Evolutionary conservation across 164 flowering plant species (phyloP).

Genomic region (Protea cynaroides): DNA sequence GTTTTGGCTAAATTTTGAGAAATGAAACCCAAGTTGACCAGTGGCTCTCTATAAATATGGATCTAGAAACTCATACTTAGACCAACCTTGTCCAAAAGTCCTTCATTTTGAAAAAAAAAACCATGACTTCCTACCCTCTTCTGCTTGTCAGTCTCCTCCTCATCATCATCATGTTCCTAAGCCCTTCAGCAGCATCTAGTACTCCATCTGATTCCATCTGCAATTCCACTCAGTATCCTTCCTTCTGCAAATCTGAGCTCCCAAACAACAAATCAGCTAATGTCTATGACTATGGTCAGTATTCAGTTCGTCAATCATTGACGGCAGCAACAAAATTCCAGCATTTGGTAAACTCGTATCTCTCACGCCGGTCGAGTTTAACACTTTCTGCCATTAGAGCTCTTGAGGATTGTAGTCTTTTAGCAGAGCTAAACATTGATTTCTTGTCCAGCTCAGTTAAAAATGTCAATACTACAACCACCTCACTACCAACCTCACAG

Average conservation of each 20-base stretch:
- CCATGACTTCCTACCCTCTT: too few species aligned
- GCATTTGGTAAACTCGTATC: slow-evolving; percentile 15
- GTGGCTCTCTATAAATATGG: too few species aligned
- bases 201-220: slow-evolving; percentile 18
- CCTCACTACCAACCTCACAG: neutral
- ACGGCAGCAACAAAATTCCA: slow-evolving; percentile 16
- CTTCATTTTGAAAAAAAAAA: too few species aligned
- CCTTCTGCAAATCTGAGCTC: slow-evolving; percentile 37
- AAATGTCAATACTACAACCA: slow-evolving; percentile 13
- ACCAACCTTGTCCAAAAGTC: too few species aligned
- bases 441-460: slow-evolving; percentile 14
- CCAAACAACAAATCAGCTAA: slow-evolving; percentile 17
- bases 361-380: slow-evolving; percentile 6
- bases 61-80: too few species aligned
- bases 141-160: too few species aligned
- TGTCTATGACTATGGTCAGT: slow-evolving; percentile 32
- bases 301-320: slow-evolving; percentile 19
- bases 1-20: too few species aligned
- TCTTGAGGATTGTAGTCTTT: slow-evolving; percentile 26
- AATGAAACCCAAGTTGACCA: too few species aligned
- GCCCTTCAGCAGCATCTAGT: too few species aligned
- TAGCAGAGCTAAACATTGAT: slow-evolving; percentile 22
- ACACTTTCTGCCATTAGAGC: slow-evolving; percentile 19
- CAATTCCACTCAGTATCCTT: slow-evolving; percentile 13
- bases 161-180: too few species aligned